Conservation (phyloP, 1,284 basidiomycete species). For the Ganoderma meredithae region DNA sequence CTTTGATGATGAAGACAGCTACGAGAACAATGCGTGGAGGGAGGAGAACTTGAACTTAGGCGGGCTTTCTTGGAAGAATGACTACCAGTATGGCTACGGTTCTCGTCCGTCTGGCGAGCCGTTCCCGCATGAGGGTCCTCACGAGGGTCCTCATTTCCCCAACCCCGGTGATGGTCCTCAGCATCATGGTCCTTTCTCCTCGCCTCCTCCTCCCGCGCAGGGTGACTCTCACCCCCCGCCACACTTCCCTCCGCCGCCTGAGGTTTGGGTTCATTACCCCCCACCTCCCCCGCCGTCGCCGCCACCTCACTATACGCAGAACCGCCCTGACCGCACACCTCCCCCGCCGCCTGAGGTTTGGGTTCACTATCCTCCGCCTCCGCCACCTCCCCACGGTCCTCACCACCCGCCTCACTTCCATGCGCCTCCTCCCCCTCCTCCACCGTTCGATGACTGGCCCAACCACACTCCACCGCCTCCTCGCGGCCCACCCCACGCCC, state of each 20-base stretch:
- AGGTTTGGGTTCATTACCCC: background rate
- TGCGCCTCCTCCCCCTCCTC: slow-evolving; percentile 4
- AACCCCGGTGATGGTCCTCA: background rate
- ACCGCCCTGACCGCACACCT: background rate
- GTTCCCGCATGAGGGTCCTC: background rate
- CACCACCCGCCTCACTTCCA: slow-evolving; percentile 6
- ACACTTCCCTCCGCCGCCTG: slow-evolving; percentile 12
- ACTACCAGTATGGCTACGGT: background rate
- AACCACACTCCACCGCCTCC: background rate
- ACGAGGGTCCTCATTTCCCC: background rate
- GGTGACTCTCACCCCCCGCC: slow-evolving; percentile 4
- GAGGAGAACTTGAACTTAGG: background rate
- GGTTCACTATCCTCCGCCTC: background rate
- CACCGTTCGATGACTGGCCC: background rate
- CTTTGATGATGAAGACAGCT: background rate
- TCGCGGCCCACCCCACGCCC: background rate
- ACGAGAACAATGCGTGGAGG: background rate
- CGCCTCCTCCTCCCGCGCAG: slow-evolving; percentile 1
- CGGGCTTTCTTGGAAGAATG: background rate
- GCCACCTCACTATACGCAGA: background rate
- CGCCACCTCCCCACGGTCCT: background rate
- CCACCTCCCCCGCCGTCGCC: background rate
- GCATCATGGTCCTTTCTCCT: slow-evolving; percentile 1
- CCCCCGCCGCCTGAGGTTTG: slow-evolving; percentile 1
- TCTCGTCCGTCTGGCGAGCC: background rate